These are phyloP conservation scores for Falciphora oryzae DNA, from an alignment of 2,329 filamentous ascomycete species.

Conservation along the genomic window DNA sequence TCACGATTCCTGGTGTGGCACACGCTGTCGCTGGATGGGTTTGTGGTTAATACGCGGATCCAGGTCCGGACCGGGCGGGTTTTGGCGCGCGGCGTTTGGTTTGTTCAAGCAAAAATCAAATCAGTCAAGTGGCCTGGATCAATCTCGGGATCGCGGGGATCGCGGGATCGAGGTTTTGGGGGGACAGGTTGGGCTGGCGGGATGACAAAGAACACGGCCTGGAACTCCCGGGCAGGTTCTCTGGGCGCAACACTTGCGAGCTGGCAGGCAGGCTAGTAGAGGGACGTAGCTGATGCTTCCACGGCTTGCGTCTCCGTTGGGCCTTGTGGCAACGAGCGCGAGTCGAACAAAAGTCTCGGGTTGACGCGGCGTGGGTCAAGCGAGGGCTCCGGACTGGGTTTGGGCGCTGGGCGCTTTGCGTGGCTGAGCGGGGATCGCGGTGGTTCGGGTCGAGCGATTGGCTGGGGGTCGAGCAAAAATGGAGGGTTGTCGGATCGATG, in stretches of 20 bases:
- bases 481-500: slow-evolving; percentile 2
- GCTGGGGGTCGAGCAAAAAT: not conserved
- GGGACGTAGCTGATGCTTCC: not conserved
- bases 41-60: not conserved
- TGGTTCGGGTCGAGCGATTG: not conserved
- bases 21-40: too few species aligned
- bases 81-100: not conserved
- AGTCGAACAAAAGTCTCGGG: not conserved
- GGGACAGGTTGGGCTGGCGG: not conserved
- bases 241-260: slow-evolving; percentile 1
- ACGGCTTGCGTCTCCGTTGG: not conserved
- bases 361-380: slow-evolving; percentile 1
- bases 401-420: not conserved
- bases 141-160: slow-evolving; percentile 4
- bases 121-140: not conserved
- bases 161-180: not conserved
- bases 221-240: not conserved
- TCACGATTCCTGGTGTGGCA: not conserved
- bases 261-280: not conserved
- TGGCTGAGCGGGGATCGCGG: slow-evolving; percentile 1
- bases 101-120: not conserved
- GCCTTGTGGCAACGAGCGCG: not conserved
- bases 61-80: not conserved
- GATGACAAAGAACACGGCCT: not conserved
- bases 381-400: not conserved